These are phyloP conservation scores for Apodospora peruviana DNA, from an alignment of 495 filamentous ascomycete genomes.

Conservation along the genomic window DNA sequence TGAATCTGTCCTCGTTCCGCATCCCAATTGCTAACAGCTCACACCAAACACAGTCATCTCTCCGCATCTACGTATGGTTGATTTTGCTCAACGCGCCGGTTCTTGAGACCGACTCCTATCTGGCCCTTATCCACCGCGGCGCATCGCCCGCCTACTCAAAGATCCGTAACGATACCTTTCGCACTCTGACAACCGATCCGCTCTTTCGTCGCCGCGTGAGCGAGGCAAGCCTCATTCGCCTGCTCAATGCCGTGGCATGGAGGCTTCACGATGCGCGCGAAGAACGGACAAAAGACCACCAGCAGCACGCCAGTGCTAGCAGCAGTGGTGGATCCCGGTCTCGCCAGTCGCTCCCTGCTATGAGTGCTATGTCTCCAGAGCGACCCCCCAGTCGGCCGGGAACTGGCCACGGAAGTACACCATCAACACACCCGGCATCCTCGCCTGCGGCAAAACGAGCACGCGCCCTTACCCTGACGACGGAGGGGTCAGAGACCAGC, in stretches of 20 bases:
- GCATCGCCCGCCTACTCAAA: conserved; percentile 92
- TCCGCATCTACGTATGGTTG: conserved; percentile 93
- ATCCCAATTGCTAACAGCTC: not conserved
- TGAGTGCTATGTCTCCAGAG: conserved; percentile 6
- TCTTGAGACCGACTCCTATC: conserved; percentile 78
- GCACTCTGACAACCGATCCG: conserved; percentile 90
- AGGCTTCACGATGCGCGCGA: conserved; percentile 72
- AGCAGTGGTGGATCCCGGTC: conserved; percentile 13
- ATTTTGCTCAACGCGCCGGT: conserved; percentile 82
- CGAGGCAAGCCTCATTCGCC: conserved; percentile 87
- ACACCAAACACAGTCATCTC: too few relatives aligned
- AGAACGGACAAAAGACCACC: conserved; percentile 27
- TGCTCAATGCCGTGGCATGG: conserved; percentile 97
- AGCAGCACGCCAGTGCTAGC: conserved; percentile 15
- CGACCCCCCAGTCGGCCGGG: conserved; percentile 22
- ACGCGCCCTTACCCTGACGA: conserved; percentile 49
- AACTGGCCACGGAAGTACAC: conserved; percentile 27
- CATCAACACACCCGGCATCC: conserved; percentile 32
- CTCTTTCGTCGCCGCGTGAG: conserved; percentile 92
- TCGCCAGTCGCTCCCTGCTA: conserved; percentile 28
- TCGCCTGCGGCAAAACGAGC: conserved; percentile 47
- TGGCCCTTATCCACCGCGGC: conserved; percentile 84
- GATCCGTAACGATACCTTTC: conserved; percentile 97
- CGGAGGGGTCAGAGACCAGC: conserved; percentile 51
- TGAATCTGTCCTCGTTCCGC: not conserved